Evolutionary conservation across 768 basidiomycete species (phyloP), one percentile per base, ranked within the genome.

Genomic region (Podaxis mareebaensis): DNA sequence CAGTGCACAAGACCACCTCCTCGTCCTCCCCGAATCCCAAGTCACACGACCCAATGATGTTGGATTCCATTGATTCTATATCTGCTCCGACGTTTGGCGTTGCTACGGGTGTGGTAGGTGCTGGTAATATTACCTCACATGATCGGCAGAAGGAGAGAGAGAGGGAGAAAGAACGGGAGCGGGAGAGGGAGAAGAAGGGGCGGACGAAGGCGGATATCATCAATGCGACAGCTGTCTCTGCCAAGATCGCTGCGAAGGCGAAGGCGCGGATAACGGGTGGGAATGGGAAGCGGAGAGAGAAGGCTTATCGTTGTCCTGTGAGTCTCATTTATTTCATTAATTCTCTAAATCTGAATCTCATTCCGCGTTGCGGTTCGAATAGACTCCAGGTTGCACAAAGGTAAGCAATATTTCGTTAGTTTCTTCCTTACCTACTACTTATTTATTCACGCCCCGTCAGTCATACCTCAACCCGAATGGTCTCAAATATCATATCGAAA

Each of bases 401-500:
- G 82, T 79, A 65, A 61, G 76, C 66, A 64, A 65, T 46, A 28
- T 53, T 12, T n/a, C n/a, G 36, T 8, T n/a, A 24, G 59, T 53
- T 51, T 39, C 17, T 53, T 51, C 39, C 17, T 54, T 20, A 4
- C 20, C 10, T 11, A 48, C 44, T 22, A 20, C 15, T 48, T n/a
- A 4, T 49, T 48, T n/a, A 6, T 49, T 63, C 11, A 53, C 42
- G 15, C 51, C 20, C 42, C 26, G 15, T 44, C 20, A 87, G 81
- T 73, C 82, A 30, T 90, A 90, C 68, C 79, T 87, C 46, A 88
- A 87, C 71, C 81, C 85, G 7, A 89, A 88, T 65, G 88, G 89
- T 10, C 75, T 89, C 52, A 86, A 86, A 70, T 88, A 90, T 67
- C 88, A 89, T 67, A 72, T 86, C 56, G 84, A 86, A 67, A 88